phyloP scores from a whole-genome alignment of 305 asterid genomes.

The Fraxinus floribunda region DNA sequence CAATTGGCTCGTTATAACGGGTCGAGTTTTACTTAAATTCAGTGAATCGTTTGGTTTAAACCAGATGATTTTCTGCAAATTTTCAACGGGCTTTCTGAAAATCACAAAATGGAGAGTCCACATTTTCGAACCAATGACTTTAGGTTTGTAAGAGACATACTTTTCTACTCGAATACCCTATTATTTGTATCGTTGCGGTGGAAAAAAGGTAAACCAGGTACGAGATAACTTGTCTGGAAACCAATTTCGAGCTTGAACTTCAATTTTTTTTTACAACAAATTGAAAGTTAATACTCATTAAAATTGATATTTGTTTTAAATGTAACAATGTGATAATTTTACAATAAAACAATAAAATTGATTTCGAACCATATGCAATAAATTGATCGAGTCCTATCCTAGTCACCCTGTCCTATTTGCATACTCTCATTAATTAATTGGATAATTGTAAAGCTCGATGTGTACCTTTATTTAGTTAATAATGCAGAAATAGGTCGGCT shows the following conservation, averaged over 20 bases:
- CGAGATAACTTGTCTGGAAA: not conserved
- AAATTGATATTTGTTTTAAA: too few relatives aligned
- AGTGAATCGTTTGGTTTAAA: not conserved
- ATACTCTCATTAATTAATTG: not conserved
- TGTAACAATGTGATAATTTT: not conserved
- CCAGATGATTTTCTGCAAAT: not conserved
- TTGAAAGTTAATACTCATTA: not conserved
- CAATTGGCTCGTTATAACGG: not conserved
- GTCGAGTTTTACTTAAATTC: not conserved
- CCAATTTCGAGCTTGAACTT: not conserved
- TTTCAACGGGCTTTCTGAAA: not conserved
- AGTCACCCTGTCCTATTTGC: not conserved
- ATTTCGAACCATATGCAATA: too few relatives aligned
- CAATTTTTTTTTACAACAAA: too few relatives aligned
- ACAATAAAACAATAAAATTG: too few relatives aligned
- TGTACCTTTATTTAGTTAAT: not conserved
- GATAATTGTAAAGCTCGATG: not conserved
- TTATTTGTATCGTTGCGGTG: too few relatives aligned
- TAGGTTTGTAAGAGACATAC: not conserved
- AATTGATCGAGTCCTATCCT: not conserved
- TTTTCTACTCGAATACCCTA: too few relatives aligned
- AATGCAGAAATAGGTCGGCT: not conserved
- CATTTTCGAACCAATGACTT: not conserved
- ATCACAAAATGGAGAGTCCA: not conserved
- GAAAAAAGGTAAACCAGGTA: not conserved